Percentiles rank a stretch among this genome's conserved stretches.
Conservation (phyloP, 352 stramenopile genomes). For the Pythium pyrilobum region DNA sequence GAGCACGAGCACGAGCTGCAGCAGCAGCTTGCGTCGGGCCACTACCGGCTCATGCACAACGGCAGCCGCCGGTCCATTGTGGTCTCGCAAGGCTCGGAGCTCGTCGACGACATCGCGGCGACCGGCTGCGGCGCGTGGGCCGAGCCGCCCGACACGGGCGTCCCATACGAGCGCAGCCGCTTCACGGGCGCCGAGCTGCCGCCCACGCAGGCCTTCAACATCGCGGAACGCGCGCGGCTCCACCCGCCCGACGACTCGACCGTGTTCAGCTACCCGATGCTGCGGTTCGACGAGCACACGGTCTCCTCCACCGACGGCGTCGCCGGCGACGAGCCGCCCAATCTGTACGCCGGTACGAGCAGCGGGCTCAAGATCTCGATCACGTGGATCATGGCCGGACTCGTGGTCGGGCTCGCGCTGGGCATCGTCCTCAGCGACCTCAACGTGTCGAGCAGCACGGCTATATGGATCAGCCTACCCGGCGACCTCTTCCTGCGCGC, state of each 20-base stretch:
- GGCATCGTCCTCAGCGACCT: conserved; percentile 37
- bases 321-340: background rate
- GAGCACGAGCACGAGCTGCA: no score
- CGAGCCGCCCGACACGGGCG: no score
- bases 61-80: no score
- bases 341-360: conserved; percentile 29
- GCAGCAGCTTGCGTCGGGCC: no score
- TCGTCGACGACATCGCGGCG: no score
- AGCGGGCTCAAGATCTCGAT: conserved; percentile 35
- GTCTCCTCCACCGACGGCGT: background rate
- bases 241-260: no score
- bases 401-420: conserved; percentile 32
- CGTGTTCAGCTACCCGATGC: background rate
- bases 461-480: conserved; percentile 47
- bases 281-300: background rate
- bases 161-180: no score
- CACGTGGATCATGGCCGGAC: conserved; percentile 36
- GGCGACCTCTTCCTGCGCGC: conserved; percentile 64
- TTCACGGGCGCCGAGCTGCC: no score
- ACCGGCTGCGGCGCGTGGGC: no score
- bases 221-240: no score
- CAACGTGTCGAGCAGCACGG: conserved; percentile 26
- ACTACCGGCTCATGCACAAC: background rate
- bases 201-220: no score
- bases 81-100: no score